Base-by-base conservation (phyloP, 2,329 filamentous ascomycete species). In the Neopestalotiopsis clavispora region DNA sequence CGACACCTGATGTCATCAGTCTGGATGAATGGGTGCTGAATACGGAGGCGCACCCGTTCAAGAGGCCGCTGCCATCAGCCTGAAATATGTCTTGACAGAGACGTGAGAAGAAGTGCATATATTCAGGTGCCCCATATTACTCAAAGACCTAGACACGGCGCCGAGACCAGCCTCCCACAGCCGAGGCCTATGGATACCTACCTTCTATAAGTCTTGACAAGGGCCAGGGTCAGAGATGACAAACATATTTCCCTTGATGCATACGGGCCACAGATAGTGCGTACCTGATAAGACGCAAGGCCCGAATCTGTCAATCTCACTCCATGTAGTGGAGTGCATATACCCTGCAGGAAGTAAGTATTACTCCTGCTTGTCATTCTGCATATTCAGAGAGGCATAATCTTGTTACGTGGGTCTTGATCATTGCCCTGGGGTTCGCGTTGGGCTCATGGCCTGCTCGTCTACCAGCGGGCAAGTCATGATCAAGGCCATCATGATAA, bases 1-100 rank as follows among this genome's bases (percentile, higher is more conserved):
- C 63, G 32, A 80, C 90, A 68, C 90, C 92, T 0, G 84, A 86
- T 65, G 81, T 91, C n/a, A 81, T 92, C 56, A 91, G 86, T 75
- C 80, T 93, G 68, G 91, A 93, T 77, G 89, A 91, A 66, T 92
- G 87, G 85, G 89, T 92, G 61, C 80, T 92, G 70, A 90, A 90
- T 75, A 90, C 88, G 0, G 88, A 90, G 79, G 88, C 88, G 28
- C 88, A 90, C 75, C 87, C 88, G 1, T 86, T 90, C 74, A 83
- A 78, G 75, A 78, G 86, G 73, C 84, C 84, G 10, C 77, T 74
- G 57, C 42, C 68, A 10, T 38, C 34, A 12, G 40, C 59, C n/a
- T 49, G 61, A 65, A 38, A 23, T 28, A 6, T 17, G 9, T 28
- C 20, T 17, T 6, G 61, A 66, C 32, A 34, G 32, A 23, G 4